These are phyloP conservation scores for Pythium dissotocum DNA, from an alignment of 352 stramenopile species.

Conservation along the genomic window DNA sequence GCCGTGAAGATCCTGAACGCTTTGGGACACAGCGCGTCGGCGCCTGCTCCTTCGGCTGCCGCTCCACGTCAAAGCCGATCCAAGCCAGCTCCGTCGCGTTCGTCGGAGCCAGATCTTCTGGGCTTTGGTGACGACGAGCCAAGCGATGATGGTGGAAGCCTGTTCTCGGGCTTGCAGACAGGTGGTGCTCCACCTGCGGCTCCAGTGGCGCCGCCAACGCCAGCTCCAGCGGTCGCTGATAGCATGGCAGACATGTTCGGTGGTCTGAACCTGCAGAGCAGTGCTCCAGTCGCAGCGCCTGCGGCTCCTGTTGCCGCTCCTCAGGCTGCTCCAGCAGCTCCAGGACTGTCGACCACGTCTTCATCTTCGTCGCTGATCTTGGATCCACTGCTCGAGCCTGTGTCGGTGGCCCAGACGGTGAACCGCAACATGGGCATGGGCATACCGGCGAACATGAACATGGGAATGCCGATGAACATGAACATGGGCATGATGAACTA, in stretches of 20 bases:
- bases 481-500: constrained; percentile 72
- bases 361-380: constrained; percentile 54
- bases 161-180: constrained; percentile 71
- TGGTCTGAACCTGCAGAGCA: constrained; percentile 61
- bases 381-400: constrained; percentile 70
- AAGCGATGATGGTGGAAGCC: constrained; percentile 31
- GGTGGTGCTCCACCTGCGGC: constrained; percentile 14
- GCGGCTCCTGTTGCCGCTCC: constrained; percentile 24
- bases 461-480: constrained; percentile 33
- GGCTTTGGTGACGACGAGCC: constrained; percentile 62
- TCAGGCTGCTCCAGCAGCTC: constrained; percentile 2
- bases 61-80: constrained; percentile 28
- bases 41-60: constrained; percentile 23
- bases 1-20: constrained; percentile 73
- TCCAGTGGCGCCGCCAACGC: constrained; percentile 1
- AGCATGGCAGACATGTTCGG: constrained; percentile 72
- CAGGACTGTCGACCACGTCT: constrained; percentile 16
- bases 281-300: constrained; percentile 32
- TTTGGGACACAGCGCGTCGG: constrained; percentile 47
- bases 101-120: constrained; percentile 62
- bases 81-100: constrained; percentile 21
- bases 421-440: constrained; percentile 40
- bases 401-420: constrained; percentile 28
- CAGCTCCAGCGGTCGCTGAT: constrained; percentile 17
- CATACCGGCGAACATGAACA: constrained; percentile 54